Conservation (phyloP, 148 eudicot species). For the Polygonum aviculare region DNA sequence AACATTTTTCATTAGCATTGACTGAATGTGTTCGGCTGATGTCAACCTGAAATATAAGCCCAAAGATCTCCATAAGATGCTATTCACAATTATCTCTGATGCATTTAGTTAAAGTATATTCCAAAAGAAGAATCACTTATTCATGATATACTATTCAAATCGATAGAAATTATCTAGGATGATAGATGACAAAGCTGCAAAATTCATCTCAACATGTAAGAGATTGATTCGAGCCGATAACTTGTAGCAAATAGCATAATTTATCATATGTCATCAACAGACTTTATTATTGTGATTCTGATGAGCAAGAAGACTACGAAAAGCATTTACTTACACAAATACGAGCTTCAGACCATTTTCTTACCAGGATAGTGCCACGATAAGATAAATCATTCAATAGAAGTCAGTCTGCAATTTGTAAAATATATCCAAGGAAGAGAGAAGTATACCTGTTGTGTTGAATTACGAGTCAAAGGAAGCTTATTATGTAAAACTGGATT, state of each 20-base stretch:
- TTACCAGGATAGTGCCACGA: too few species aligned
- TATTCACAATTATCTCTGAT: not conserved
- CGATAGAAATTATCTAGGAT: too few species aligned
- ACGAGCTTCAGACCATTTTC: too few species aligned
- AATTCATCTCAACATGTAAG: not conserved
- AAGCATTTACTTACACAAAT: too few species aligned
- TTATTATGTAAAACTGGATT: slow-evolving; percentile 36
- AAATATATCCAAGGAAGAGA: not conserved
- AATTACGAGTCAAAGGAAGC: slow-evolving; percentile 16
- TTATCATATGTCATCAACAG: not conserved
- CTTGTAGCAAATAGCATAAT: not conserved
- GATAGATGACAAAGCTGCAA: not conserved
- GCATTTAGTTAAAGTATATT: too few species aligned
- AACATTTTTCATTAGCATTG: slow-evolving; percentile 16
- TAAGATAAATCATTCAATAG: not conserved
- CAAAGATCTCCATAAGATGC: not conserved
- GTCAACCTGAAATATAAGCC: slow-evolving; percentile 18
- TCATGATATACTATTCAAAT: too few species aligned
- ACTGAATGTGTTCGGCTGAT: slow-evolving; percentile 11
- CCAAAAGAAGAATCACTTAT: too few species aligned
- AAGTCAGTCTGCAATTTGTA: not conserved
- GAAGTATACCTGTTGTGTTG: slow-evolving; percentile 36
- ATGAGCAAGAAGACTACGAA: not conserved
- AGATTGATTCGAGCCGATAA: too few species aligned
- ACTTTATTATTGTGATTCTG: not conserved